These are phyloP conservation scores for Trifolium subterraneum DNA, from an alignment of 306 rosid species.

Conservation along the genomic window DNA sequence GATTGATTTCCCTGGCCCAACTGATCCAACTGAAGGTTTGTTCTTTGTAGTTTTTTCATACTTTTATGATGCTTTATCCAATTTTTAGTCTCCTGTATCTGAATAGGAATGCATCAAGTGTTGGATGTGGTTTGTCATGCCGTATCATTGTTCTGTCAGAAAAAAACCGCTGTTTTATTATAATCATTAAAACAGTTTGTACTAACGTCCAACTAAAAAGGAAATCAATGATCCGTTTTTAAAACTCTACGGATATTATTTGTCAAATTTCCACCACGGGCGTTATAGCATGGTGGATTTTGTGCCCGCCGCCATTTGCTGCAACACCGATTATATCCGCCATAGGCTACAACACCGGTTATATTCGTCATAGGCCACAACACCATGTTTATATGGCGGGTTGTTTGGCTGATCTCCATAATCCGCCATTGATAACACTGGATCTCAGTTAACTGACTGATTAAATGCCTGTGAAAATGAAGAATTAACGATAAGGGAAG, in stretches of 20 bases:
- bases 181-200: background rate
- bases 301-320: background rate
- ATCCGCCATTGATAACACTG: background rate
- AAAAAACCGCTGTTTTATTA: background rate
- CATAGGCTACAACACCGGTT: background rate
- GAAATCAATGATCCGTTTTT: background rate
- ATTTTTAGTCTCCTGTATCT: slow-evolving; percentile 27
- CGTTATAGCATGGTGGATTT: background rate
- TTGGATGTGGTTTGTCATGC: slow-evolving; percentile 6
- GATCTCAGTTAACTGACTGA: background rate
- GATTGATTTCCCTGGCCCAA: slow-evolving; percentile 68
- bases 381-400: background rate
- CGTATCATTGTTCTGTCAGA: slow-evolving; percentile 10
- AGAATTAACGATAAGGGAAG: background rate
- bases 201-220: background rate
- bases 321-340: background rate
- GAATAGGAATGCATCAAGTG: background rate
- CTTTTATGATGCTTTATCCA: slow-evolving; percentile 20
- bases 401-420: background rate
- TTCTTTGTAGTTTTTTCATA: slow-evolving; percentile 29
- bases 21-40: slow-evolving; percentile 72
- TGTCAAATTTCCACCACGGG: background rate
- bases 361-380: background rate
- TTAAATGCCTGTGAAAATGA: too few relatives aligned
- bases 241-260: slow-evolving; percentile 5